Evolutionary conservation across 768 basidiomycete genomes (phyloP).

Genomic region (Auricularia cornea): DNA sequence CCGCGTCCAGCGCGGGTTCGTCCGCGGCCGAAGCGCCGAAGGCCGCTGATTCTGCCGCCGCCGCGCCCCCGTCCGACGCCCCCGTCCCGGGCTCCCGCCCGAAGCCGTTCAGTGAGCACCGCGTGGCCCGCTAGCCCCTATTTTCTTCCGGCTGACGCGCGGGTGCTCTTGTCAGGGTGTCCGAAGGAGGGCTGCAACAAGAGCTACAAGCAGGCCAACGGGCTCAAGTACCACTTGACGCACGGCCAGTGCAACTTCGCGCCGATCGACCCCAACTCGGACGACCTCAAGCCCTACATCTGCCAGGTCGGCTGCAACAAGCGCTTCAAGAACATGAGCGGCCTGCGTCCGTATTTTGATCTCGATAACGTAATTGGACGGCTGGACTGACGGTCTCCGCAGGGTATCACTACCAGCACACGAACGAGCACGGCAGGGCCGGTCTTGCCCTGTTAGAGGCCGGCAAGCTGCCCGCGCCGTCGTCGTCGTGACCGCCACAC

Average conservation of each 20-base stretch:
- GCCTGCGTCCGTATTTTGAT: conserved; percentile 43
- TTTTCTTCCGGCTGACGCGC: conserved; percentile 15
- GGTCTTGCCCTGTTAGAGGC: conserved; percentile 78
- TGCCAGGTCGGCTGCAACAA: conserved; percentile 83
- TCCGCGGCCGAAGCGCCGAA: conserved; percentile 12
- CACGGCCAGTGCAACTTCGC: conserved; percentile 92
- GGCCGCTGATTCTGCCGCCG: conserved; percentile 7
- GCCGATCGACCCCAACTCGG: conserved; percentile 64
- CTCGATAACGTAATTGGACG: neutral
- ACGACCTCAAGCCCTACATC: conserved; percentile 62
- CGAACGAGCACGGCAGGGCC: conserved; percentile 87
- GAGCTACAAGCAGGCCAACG: conserved; percentile 91
- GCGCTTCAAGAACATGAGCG: conserved; percentile 99
- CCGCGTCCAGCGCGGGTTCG: conserved; percentile 10
- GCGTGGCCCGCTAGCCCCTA: conserved; percentile 1
- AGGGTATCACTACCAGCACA: conserved; percentile 90
- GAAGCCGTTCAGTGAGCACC: conserved; percentile 59
- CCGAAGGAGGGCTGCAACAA: conserved; percentile 95
- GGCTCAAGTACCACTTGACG: conserved; percentile 90
- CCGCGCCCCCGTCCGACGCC: conserved; percentile 43
- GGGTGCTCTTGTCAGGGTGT: conserved; percentile 37
- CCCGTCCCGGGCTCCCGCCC: conserved; percentile 53
- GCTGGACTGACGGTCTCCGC: too few relatives aligned
- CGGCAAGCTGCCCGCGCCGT: conserved; percentile 37
- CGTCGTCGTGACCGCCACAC: neutral